Evolutionary conservation across 495 filamentous ascomycete genomes (phyloP), one percentile per base, ranked within the genome.

Genomic region (Gamarada debralockiae): DNA sequence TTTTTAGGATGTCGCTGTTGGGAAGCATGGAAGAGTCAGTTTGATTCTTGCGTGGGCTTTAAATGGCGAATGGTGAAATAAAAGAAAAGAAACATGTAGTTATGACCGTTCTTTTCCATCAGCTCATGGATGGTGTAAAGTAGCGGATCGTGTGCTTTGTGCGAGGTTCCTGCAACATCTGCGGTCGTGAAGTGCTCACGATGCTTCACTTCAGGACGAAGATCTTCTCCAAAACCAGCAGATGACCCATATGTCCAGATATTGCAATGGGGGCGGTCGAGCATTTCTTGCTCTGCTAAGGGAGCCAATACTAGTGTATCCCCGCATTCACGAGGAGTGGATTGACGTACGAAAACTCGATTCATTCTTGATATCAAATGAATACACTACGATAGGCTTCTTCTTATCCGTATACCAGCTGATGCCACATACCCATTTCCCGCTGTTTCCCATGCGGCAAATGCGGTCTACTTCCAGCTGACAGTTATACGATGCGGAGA

Each of bases 241-340:
- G 63, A 60, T 20, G 58, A 62, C 45, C 66, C 65, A 52, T 65
- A 67, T 6, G 55, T 63, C 56, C 56, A 66, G 36, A 67, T 57
- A 27, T 58, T 40, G 45, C 63, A 65, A 27, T 57, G 53, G 9
- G 65, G 61, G 24, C 65, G 60, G 23, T 58, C 44, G 7, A 67
- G 49, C 60, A 66, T 65, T 39, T 65, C 60, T 24, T 65, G 50
- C 51, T 67, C 64, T 50, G 50, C 59, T 14, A 39, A 54, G n/a
- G n/a, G n/a, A n/a, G n/a, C n/a, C n/a, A n/a, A n/a, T n/a, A n/a
- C n/a, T n/a, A n/a, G n/a, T n/a, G n/a, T n/a, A n/a, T n/a, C n/a
- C n/a, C n/a, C n/a, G n/a, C n/a, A n/a, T n/a, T n/a, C n/a, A n/a
- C n/a, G n/a, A n/a, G n/a, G n/a, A n/a, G n/a, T n/a, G n/a, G n/a